phyloP scores from a whole-genome alignment of 768 basidiomycete genomes.

The Serpula lacrymans region DNA sequence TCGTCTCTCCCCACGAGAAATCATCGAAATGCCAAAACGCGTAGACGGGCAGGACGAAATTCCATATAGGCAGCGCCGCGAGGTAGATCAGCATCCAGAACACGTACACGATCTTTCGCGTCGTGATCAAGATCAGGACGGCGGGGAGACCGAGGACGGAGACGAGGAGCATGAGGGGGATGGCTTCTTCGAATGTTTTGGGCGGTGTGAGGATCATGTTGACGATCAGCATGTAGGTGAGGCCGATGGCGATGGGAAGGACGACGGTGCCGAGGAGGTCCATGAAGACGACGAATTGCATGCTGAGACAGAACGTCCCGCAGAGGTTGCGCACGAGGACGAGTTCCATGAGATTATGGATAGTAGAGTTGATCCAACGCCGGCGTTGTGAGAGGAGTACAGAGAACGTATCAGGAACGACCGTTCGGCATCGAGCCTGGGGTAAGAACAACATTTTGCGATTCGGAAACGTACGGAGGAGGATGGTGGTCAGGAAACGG shows the following conservation, averaged over 20 bases:
- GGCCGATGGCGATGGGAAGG: slow-evolving; percentile 86
- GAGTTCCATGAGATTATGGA: slow-evolving; percentile 99
- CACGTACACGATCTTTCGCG: slow-evolving; percentile 91
- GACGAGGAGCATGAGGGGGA: slow-evolving; percentile 84
- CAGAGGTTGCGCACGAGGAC: slow-evolving; percentile 95
- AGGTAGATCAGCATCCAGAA: slow-evolving; percentile 99
- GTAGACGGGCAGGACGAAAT: slow-evolving; percentile 90
- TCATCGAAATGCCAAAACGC: slow-evolving; percentile 99
- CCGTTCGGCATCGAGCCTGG: slow-evolving; percentile 90
- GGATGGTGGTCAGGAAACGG: slow-evolving; percentile 96
- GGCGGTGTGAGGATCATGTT: slow-evolving; percentile 81
- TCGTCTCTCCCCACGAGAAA: slow-evolving; percentile 99
- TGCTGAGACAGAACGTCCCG: slow-evolving; percentile 99
- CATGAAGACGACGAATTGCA: slow-evolving; percentile 99
- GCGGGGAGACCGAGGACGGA: slow-evolving; percentile 94
- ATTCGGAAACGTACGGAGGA: slow-evolving; percentile 95
- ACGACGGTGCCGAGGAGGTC: slow-evolving; percentile 90
- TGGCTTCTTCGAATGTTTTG: slow-evolving; percentile 83
- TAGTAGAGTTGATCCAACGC: slow-evolving; percentile 99
- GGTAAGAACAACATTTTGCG: slow-evolving; percentile 99
- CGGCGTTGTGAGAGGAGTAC: slow-evolving; percentile 94
- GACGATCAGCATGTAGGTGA: slow-evolving; percentile 88
- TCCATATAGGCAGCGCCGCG: slow-evolving; percentile 91
- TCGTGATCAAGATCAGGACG: slow-evolving; percentile 89
- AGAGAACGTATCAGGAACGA: slow-evolving; percentile 93